Evolutionary conservation across 2,329 filamentous ascomycete species (phyloP), one percentile per base, ranked within the genome.

Genomic region (Calonectria leucothoes): DNA sequence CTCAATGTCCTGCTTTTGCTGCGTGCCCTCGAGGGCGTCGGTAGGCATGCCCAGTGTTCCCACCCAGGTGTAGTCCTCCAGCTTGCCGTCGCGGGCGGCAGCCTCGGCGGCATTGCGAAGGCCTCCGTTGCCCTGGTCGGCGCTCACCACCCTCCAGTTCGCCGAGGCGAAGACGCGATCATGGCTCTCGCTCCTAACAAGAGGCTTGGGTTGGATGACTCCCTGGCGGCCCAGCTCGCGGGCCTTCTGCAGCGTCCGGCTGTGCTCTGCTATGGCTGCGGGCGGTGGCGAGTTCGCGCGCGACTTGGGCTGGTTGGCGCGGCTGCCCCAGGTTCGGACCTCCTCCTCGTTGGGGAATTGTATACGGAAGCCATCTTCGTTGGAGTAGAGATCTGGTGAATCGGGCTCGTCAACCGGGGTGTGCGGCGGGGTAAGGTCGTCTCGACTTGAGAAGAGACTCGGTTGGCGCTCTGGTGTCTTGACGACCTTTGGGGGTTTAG

Each of bases 11-110:
- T 94, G 89, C 82, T 94, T 96, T 81, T 94, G 92, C 79, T 93
- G 89, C 0, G 92, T 91, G 51, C 93, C 91, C 45, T 93, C 89
- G 29, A 98, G 88, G 10, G 93, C 93, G 84, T 98, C 96, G 0
- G 95, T 98, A 0, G 96, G 96, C 91, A 98, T 98, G 25, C 96
- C 97, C 52, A 98, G 86, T 0, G 96, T 97, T 67, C 96, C 96
- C 6, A 98, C 94, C 93, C 94, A 98, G n/a, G 93, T 93, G 81
- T 95, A 93, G 69, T 98, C 94, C 25, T 90, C 89, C 12, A 95
- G 86, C 74, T 90, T 89, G 25, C 92, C 93, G 69, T 93, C 91
- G 59, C 94, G 91, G 20, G 91, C 88, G 2, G 94, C 94, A 20
- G 95, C 95, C 75, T 94, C 92, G 39, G 97, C 92, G 5, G 96